Conservation (phyloP, 192 early-diverging fungal genomes). For the Podila verticillata region DNA sequence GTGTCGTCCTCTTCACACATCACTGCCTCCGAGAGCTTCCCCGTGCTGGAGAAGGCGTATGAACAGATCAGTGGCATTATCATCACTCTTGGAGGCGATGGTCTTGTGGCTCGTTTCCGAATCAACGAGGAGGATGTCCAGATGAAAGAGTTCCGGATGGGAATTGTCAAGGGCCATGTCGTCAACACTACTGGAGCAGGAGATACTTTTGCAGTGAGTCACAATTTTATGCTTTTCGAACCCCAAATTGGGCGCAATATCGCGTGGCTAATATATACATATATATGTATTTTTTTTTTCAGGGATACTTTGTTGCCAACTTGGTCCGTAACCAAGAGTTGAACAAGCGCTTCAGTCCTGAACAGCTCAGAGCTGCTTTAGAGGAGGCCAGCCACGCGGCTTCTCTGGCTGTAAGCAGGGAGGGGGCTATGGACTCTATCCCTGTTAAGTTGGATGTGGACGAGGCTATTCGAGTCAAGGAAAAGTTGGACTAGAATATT, state of each 20-base stretch:
- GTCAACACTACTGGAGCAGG: slow-evolving; percentile 72
- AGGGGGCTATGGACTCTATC: slow-evolving; percentile 75
- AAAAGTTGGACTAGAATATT: slow-evolving; percentile 8
- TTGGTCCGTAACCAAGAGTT: slow-evolving; percentile 55
- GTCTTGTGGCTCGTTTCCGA: slow-evolving; percentile 61
- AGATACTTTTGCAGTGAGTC: slow-evolving; percentile 68
- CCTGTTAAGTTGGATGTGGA: slow-evolving; percentile 63
- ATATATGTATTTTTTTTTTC: background rate
- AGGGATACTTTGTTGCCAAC: slow-evolving; percentile 75
- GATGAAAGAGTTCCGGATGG: slow-evolving; percentile 52
- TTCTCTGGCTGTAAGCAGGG: slow-evolving; percentile 69
- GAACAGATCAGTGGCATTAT: slow-evolving; percentile 64
- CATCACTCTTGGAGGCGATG: slow-evolving; percentile 75
- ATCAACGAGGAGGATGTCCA: slow-evolving; percentile 41
- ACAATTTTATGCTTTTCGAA: background rate
- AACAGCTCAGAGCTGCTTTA: slow-evolving; percentile 58
- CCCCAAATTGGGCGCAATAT: background rate
- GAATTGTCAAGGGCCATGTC: slow-evolving; percentile 56
- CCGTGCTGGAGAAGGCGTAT: slow-evolving; percentile 56
- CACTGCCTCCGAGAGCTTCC: slow-evolving; percentile 23
- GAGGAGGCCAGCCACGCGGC: slow-evolving; percentile 70
- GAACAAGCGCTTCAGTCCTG: slow-evolving; percentile 25
- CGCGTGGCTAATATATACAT: background rate
- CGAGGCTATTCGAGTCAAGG: slow-evolving; percentile 12
- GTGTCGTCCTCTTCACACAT: slow-evolving; percentile 41